Evolutionary conservation across 495 filamentous ascomycete genomes (phyloP).

Genomic region (Aspergillus taichungensis): DNA sequence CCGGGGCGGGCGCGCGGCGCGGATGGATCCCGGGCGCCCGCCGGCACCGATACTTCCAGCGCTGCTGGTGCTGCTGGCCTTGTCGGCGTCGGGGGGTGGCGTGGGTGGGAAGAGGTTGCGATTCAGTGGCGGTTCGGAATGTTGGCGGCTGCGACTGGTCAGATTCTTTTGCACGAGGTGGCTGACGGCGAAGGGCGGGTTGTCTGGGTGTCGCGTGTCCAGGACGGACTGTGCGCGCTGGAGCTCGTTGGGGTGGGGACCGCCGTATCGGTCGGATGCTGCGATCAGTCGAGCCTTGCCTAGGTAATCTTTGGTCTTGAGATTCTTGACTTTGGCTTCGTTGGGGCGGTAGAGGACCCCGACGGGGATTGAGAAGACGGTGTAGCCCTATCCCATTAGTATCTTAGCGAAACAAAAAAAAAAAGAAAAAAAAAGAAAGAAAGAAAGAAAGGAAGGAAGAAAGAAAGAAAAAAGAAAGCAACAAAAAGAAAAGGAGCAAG

Average conservation of each 20-base stretch:
- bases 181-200: slow-evolving; percentile 79
- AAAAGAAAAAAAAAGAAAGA: no score
- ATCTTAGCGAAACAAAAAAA: neutral
- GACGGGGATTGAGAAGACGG: slow-evolving; percentile 97
- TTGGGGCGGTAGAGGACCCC: slow-evolving; percentile 93
- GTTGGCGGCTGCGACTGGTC: slow-evolving; percentile 64
- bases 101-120: slow-evolving; percentile 93
- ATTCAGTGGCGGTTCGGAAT: slow-evolving; percentile 74
- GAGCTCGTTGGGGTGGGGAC: neutral
- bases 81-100: slow-evolving; percentile 81
- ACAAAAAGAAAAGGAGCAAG: no score
- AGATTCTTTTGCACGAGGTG: slow-evolving; percentile 84
- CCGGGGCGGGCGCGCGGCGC: slow-evolving; percentile 28
- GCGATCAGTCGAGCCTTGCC: slow-evolving; percentile 92
- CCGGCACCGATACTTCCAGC: slow-evolving; percentile 11
- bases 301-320: slow-evolving; percentile 94
- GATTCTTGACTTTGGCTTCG: slow-evolving; percentile 94
- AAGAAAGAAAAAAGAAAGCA: no score
- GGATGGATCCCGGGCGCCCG: slow-evolving; percentile 24
- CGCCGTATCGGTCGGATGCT: slow-evolving; percentile 56
- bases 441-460: no score
- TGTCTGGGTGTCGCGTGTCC: slow-evolving; percentile 70
- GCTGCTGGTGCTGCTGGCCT: slow-evolving; percentile 19
- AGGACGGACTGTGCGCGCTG: slow-evolving; percentile 20
- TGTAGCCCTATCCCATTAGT: slow-evolving; percentile 60